Base-by-base conservation (phyloP, 495 filamentous ascomycete species). In the Penicillium odoratum region DNA sequence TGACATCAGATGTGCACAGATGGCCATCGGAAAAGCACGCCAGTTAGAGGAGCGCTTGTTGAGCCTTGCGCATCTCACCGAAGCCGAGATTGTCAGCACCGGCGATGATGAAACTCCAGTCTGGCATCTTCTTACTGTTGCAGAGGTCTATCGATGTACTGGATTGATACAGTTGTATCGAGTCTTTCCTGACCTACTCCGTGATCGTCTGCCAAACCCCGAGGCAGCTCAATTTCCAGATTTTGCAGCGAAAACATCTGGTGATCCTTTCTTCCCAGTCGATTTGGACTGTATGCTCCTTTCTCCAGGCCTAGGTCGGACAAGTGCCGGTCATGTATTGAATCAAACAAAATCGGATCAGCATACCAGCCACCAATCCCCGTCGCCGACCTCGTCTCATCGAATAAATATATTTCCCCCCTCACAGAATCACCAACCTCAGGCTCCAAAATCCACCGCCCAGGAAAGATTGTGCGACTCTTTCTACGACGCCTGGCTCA, bases 61-160 rank as follows among this genome's bases (percentile, higher is more conserved):
- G 0, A 69, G 56, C 4, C 74, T 82, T 6, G 74, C 78, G 15
- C 78, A 78, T 53, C 82, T 81, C 0, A 58, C 69, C 4, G 75
- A 76, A 55, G 70, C 79, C 7, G 80, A 78, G 48, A 76, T 85
- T 7, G 69, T 82, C 56, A 77, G 78, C 26, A 76, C 81, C 15
- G 81, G 79, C 8, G 82, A 85, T 50, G 75, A 79, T 58, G 78
- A 81, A 49, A 85, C 82, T 0, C 77, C 81, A 9, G 79, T 83
- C 33, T 77, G 79, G 70, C 80, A 85, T 55, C 78, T 84, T 13
- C 69, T 84, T 45, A 74, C 75, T n/a, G 78, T 85, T 60, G 81
- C 81, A 10, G 82, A 85, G 59, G 79, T 78, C 3, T 83, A 83
- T 58, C 77, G 81, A 18, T 82, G 80, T 45, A 78, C 78, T 0